Evolutionary conservation across 352 stramenopile genomes (phyloP).

Genomic region (Globisporangium cederbergense): DNA sequence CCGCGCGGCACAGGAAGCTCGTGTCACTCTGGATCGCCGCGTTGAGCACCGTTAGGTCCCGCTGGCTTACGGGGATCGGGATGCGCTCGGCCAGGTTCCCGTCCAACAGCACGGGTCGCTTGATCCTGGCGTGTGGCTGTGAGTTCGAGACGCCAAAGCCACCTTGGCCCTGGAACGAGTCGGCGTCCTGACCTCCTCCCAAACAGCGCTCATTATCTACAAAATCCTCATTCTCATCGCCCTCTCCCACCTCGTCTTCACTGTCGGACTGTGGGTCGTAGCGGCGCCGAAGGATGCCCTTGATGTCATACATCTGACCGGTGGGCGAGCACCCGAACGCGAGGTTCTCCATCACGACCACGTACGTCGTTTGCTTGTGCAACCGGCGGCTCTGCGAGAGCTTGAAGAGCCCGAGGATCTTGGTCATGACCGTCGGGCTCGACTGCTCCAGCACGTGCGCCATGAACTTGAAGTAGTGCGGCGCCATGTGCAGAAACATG

Average conservation of each 20-base stretch:
- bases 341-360: slow-evolving; percentile 88
- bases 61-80: slow-evolving; percentile 66
- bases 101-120: slow-evolving; percentile 72
- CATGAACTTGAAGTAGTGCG: slow-evolving; percentile 87
- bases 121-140: slow-evolving; percentile 47
- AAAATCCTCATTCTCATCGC: slow-evolving; percentile 31
- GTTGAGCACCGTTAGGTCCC: slow-evolving; percentile 59
- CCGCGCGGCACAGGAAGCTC: slow-evolving; percentile 61
- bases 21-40: slow-evolving; percentile 77
- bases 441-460: slow-evolving; percentile 51
- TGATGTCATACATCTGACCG: slow-evolving; percentile 86
- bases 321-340: slow-evolving; percentile 62
- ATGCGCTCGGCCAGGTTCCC: slow-evolving; percentile 80
- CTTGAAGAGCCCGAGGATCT: slow-evolving; percentile 85
- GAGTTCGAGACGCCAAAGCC: no score
- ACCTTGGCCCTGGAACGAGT: slow-evolving; percentile 21
- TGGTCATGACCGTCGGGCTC: slow-evolving; percentile 72
- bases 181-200: not conserved
- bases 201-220: slow-evolving; percentile 5
- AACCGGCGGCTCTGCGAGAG: slow-evolving; percentile 53
- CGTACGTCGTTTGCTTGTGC: slow-evolving; percentile 76
- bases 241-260: slow-evolving; percentile 26
- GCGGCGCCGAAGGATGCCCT: slow-evolving; percentile 74
- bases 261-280: slow-evolving; percentile 41
- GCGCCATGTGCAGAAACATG: slow-evolving; percentile 89